phyloP scores from a whole-genome alignment of 306 rosid species.

The Castanea sativa region DNA sequence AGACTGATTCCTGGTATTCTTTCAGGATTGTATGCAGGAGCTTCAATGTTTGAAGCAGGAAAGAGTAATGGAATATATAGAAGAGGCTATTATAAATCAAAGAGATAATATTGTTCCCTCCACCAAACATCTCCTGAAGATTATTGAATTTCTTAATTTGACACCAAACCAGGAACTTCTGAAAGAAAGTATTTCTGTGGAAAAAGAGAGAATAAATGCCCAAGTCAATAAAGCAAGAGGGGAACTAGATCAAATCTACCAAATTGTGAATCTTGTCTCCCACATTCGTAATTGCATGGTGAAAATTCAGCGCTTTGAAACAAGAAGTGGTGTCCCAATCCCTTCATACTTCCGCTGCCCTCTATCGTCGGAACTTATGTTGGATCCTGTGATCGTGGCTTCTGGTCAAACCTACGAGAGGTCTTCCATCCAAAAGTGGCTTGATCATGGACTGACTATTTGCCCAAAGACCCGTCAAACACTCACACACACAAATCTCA shows the following conservation, averaged over 20 bases:
- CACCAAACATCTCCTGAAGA: constrained; percentile 51
- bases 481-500: constrained; percentile 70
- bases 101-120: constrained; percentile 41
- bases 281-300: constrained; percentile 55
- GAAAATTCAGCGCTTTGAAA: constrained; percentile 46
- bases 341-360: constrained; percentile 90
- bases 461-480: constrained; percentile 82
- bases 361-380: constrained; percentile 78
- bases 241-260: constrained; percentile 48
- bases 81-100: constrained; percentile 60
- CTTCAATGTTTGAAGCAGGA: constrained; percentile 62
- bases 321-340: constrained; percentile 48
- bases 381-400: constrained; percentile 91
- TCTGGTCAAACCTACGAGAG: constrained; percentile 94
- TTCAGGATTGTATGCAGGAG: constrained; percentile 68
- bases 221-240: constrained; percentile 52
- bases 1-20: constrained; percentile 32
- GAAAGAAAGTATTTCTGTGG: constrained; percentile 79
- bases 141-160: constrained; percentile 58
- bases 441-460: constrained; percentile 66
- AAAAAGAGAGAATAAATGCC: constrained; percentile 66
- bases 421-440: constrained; percentile 78
- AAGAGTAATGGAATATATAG: constrained; percentile 56
- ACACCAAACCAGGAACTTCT: constrained; percentile 70
- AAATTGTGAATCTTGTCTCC: constrained; percentile 65